Base-by-base conservation (phyloP, 257 asterid genomes). In the Apocynum venetum region DNA sequence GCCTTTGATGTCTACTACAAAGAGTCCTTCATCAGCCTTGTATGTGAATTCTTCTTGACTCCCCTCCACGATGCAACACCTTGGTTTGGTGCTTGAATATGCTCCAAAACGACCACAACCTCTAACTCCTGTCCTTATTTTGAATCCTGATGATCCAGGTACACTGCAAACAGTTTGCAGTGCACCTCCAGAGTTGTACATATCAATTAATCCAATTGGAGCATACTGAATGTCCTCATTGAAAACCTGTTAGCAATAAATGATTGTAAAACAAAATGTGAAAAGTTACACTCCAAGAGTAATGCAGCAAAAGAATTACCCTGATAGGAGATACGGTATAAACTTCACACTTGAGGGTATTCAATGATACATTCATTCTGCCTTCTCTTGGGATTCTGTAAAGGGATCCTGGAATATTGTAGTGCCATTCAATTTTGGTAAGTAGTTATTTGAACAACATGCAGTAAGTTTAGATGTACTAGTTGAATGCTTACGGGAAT, bases 51-150 rank as follows among this genome's bases (percentile, higher is more conserved):
- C 89, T 83, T 72, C 86, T 2, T 85, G 85, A 73, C 75, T 77
- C 76, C 76, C 81, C 57, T 90, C 88, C 46, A 92, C 89, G 74
- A 73, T 79, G 48, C 91, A 88, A 35, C 12, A 51, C 20, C 83
- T 83, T 46, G 94, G 97, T 81, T 74, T 88, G n/a, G 56, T 61
- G 70, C 89, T 89, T 0, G 96, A 90, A 84, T 89, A 92, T 53
- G 93, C 91, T 84, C 97, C 97, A 78, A 92, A 86, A 35, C 83
- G 48, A 59, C 96, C 94, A 49, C 81, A 75, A 63, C 96, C 94
- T 82, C 93, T 76, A 25, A 83, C 87, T 83, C 53, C 82, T 61
- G 87, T 64, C 53, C 63, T 80, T 44, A 86, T 47, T 36, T 59
- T 35, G 47, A 64, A 85, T 79, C 76, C 47, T 8, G 83, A 75